Evolutionary conservation across 2,329 filamentous ascomycete species (phyloP).

Genomic region (Neopestalotiopsis clavispora): DNA sequence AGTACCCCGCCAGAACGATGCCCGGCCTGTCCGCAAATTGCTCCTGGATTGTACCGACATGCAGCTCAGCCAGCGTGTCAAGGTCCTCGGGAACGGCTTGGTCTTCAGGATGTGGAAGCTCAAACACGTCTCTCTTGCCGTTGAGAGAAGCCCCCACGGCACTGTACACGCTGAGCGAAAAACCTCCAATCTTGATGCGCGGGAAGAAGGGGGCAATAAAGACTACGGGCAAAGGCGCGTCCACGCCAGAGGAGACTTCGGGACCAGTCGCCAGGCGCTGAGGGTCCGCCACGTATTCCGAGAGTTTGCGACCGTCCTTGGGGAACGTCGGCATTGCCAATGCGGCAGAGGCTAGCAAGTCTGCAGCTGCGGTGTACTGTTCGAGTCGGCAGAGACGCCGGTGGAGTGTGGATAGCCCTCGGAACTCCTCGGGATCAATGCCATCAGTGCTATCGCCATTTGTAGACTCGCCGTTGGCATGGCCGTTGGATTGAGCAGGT

Average conservation of each 20-base stretch:
- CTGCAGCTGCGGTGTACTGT: conserved; percentile 16
- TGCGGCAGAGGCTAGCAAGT: conserved; percentile 15
- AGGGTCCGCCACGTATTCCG: conserved; percentile 10
- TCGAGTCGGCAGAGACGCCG: conserved; percentile 12
- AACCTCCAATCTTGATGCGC: conserved; percentile 13
- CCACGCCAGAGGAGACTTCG: background rate
- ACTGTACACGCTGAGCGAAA: conserved; percentile 11
- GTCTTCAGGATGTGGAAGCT: conserved; percentile 13
- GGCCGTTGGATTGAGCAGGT: background rate
- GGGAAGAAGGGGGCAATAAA: conserved; percentile 16
- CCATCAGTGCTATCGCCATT: background rate
- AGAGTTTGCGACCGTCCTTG: conserved; percentile 5
- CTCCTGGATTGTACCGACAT: conserved; percentile 5
- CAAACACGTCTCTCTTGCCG: conserved; percentile 14
- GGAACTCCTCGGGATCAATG: conserved; percentile 11
- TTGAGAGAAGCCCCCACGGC: conserved; percentile 10
- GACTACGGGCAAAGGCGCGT: conserved; percentile 5
- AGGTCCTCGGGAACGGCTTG: conserved; percentile 11
- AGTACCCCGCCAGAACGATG: conserved; percentile 14
- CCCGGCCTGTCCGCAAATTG: conserved; percentile 9
- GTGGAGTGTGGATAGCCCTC: conserved; percentile 12
- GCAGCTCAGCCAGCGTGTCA: conserved; percentile 13
- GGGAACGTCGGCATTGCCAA: conserved; percentile 16
- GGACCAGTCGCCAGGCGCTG: conserved; percentile 14
- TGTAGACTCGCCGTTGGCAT: background rate